Conservation (phyloP, 192 early-diverging fungal genomes). For the Gonapodya prolifera region DNA sequence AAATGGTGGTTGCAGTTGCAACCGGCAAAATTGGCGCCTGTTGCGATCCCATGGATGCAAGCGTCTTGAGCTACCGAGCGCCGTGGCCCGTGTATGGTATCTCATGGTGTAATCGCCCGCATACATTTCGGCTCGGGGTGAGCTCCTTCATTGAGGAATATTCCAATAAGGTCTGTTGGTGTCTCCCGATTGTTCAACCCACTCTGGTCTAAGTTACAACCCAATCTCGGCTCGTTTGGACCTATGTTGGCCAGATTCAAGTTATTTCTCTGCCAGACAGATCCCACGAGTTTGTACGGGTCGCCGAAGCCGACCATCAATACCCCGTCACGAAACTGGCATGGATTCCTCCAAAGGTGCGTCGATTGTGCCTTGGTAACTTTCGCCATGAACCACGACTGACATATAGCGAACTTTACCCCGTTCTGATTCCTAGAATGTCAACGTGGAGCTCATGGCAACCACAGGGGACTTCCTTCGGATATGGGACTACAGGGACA, state of each 20-base stretch:
- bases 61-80: conserved; percentile 44
- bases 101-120: conserved; percentile 66
- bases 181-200: conserved; percentile 50
- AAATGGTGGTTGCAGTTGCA: too few relatives aligned
- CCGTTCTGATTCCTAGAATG: not conserved
- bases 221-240: not conserved
- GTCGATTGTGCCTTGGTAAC: not conserved
- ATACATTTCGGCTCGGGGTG: conserved; percentile 67
- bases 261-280: conserved; percentile 41
- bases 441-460: conserved; percentile 60
- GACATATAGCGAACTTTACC: not conserved
- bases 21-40: too few relatives aligned
- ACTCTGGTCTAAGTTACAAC: conserved; percentile 15
- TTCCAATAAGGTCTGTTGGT: conserved; percentile 20
- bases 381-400: conserved; percentile 9
- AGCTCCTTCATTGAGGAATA: conserved; percentile 31
- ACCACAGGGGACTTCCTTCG: conserved; percentile 78
- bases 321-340: conserved; percentile 87
- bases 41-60: too few relatives aligned
- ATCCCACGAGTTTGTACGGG: conserved; percentile 45
- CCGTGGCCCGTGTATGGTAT: conserved; percentile 79
- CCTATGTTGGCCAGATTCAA: conserved; percentile 33
- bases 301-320: conserved; percentile 63
- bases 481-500: conserved; percentile 63
- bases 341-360: conserved; percentile 67